A percentile compares a stretch with the other conserved stretches of the same genome.
Conservation (phyloP, 306 rosid genomes). For the Sicyos baderoa region DNA sequence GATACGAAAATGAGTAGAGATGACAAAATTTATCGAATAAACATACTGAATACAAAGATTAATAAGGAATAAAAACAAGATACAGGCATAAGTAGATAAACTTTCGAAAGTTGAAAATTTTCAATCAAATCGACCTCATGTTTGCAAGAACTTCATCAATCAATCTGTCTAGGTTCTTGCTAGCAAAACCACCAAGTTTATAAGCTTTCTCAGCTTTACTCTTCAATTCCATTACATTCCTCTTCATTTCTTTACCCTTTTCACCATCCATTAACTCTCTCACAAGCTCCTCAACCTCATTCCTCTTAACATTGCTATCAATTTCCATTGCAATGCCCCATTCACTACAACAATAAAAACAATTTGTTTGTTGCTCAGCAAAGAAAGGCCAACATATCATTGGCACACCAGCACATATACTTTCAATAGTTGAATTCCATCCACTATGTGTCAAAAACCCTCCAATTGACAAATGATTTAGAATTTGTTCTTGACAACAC, state of each 20-base stretch:
- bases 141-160: not conserved
- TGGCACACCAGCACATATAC: slow-evolving; percentile 34
- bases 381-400: slow-evolving; percentile 36
- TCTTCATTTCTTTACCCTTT: slow-evolving; percentile 36
- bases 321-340: slow-evolving; percentile 43
- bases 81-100: too few species aligned
- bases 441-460: slow-evolving; percentile 29
- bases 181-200: not conserved
- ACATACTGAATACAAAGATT: too few species aligned
- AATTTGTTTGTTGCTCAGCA: slow-evolving; percentile 29
- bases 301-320: slow-evolving; percentile 33
- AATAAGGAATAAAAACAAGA: too few species aligned
- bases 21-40: too few species aligned
- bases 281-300: slow-evolving; percentile 36
- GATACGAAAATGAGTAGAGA: too few species aligned
- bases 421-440: slow-evolving; percentile 33
- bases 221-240: slow-evolving; percentile 22
- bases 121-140: not conserved
- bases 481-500: slow-evolving; percentile 48
- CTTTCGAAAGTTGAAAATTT: too few species aligned
- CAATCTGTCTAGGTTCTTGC: not conserved
- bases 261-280: slow-evolving; percentile 35
- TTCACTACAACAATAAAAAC: slow-evolving; percentile 28
- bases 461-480: slow-evolving; percentile 34
- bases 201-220: not conserved